Evolutionary conservation across 345 rosid genomes (phyloP), one percentile per base, ranked within the genome.

Genomic region (Noccaea bulbosa): DNA sequence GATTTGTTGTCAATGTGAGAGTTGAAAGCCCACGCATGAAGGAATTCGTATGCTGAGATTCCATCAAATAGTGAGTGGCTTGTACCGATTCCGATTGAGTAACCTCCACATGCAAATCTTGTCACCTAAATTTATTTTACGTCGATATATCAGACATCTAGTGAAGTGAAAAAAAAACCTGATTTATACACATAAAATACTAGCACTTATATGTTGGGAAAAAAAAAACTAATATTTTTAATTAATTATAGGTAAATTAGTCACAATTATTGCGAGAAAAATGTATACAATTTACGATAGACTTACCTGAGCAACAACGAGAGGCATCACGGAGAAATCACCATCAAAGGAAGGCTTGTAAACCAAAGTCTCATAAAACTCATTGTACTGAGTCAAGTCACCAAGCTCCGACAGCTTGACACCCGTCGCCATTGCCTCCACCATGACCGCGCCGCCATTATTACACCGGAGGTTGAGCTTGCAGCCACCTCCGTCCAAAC

Each of bases 61-160:
- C 92, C 90, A 62, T 86, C 92, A 76, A 82, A 85, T 46, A 89
- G 72, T 0, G 86, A 86, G 67, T 89, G 90, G 83, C 86, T 85
- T 11, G 82, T 71, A 44, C 95, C 95, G 10, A 84, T 79, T 4
- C 90, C 88, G 30, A 83, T 75, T 11, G 91, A 84, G 57, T 80
- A 86, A 12, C 91, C 83, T 76, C 94, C 94, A 63, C 91, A 88
- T 5, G 80, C 85, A 74, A 89, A 89, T 78, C 34, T 70, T 5
- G 95, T 89, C 76, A 83, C 88, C 94, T 84, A 65, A 62, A 74
- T 32, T 50, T 45, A 35, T 53, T 11, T 22, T 27, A 50, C 38
- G 62, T 46, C 15, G 9, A 20, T 46, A 17, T n/a, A 51, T 15
- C 11, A 32, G 15, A 45, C 7, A 62, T 32, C 46, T 35, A 48